Base-by-base conservation (phyloP, 2,329 filamentous ascomycete genomes). In the Aspergillus phoenicis region DNA sequence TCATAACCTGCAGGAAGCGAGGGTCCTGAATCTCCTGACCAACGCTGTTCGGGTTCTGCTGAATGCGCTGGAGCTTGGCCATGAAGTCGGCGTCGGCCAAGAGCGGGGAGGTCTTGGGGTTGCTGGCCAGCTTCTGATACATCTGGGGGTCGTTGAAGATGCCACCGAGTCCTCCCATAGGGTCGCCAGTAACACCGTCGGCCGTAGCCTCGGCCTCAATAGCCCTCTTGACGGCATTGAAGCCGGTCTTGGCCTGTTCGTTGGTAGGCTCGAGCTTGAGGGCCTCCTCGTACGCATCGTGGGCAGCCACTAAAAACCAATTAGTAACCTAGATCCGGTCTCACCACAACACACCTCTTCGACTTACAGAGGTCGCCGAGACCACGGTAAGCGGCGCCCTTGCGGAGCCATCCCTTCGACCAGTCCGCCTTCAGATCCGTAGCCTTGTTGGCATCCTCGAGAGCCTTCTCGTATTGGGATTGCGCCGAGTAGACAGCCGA, bases 361-460 rank as follows among this genome's bases (percentile, higher is more conserved):
- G n/a, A 75, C 82, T 64, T 81, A 86, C 84, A 71, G 22, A 98
- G 84, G 75, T 99, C 92, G 55, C 93, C 91, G 62, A 89, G 82
- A 49, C 95, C 95, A 77, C 97, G 95, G 36, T 93, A 84, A 59
- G 95, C 95, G 65, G 93, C 89, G 67, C 94, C 95, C 78, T 97
- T 97, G 63, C 95, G 89, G 61, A 91, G 89, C 90, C 92, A 97
- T 67, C 95, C 95, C 81, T 98, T 98, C 62, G 92, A 88, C 95
- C 95, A 99, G 83, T 98, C 95, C 11, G 94, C 90, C 84, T 99
- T 98, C 77, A 99, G 83, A 79, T 96, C 87, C 58, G 90, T 96
- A 3, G 92, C 95, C 85, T 97, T 97, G 74, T 89, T 89, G 60
- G 95, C 95, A 83, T 99, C 95, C 65, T 90, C 84, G 26, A 98